Conservation (phyloP, 306 rosid genomes). For the Rosa chinensis region DNA sequence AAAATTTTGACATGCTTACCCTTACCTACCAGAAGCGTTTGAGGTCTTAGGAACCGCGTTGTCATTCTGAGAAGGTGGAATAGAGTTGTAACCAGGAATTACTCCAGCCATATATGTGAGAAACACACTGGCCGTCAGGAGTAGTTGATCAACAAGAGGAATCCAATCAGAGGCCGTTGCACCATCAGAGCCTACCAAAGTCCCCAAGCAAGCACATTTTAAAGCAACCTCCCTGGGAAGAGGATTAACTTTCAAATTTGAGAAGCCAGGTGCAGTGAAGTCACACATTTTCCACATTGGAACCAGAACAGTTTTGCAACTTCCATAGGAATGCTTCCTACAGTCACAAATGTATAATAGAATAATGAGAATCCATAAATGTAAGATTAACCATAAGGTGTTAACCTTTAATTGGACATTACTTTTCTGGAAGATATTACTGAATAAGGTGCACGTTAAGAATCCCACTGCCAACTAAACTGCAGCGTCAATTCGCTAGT, state of each 20-base stretch:
- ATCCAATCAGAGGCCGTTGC: constrained; percentile 52
- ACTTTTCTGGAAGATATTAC: background rate
- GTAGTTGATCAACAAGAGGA: constrained; percentile 73
- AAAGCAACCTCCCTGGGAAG: constrained; percentile 33
- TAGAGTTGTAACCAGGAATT: constrained; percentile 53
- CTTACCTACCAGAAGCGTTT: constrained; percentile 96
- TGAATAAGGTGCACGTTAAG: background rate
- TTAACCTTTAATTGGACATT: background rate
- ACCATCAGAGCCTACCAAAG: constrained; percentile 60
- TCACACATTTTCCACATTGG: constrained; percentile 35
- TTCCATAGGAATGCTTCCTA: constrained; percentile 52
- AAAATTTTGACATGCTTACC: constrained; percentile 55
- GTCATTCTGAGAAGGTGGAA: constrained; percentile 36
- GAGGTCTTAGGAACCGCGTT: constrained; percentile 40
- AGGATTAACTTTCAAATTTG: constrained; percentile 35
- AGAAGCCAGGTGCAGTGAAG: constrained; percentile 34
- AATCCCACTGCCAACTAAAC: background rate
- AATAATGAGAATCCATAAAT: background rate
- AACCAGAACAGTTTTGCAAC: constrained; percentile 32
- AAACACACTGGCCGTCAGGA: constrained; percentile 79
- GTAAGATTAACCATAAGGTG: background rate
- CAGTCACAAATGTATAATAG: constrained; percentile 6
- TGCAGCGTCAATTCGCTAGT: background rate
- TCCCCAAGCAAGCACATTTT: constrained; percentile 56
- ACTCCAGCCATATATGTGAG: constrained; percentile 90